Evolutionary conservation across 176 grass and related monocot species (phyloP).

Genomic region (Alloteropsis semialata): DNA sequence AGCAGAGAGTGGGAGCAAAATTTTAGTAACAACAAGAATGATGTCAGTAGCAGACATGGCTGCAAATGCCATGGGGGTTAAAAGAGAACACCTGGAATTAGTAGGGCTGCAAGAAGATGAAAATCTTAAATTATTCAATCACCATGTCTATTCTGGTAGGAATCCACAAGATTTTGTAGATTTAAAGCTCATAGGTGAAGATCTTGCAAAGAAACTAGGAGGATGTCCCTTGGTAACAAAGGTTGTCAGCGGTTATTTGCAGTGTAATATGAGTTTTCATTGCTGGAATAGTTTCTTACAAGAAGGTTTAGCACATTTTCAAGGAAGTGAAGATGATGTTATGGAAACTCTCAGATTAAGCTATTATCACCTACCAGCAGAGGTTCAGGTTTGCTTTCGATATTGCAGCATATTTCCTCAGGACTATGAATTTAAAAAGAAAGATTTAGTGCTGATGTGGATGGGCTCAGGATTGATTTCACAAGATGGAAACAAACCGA

Average conservation of each 20-base stretch:
- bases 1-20: conserved; percentile 26
- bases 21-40: conserved; percentile 45
- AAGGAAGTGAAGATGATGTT: conserved; percentile 27
- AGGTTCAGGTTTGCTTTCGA: conserved; percentile 54
- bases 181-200: conserved; percentile 2
- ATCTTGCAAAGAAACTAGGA: conserved; percentile 32
- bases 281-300: conserved; percentile 43
- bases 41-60: conserved; percentile 20
- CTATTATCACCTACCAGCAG: conserved; percentile 35
- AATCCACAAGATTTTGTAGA: conserved; percentile 1
- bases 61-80: not conserved
- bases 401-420: conserved; percentile 53
- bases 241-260: conserved; percentile 33
- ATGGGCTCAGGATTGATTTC: conserved; percentile 42
- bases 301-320: not conserved
- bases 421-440: conserved; percentile 3
- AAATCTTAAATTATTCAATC: conserved; percentile 30
- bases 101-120: conserved; percentile 28
- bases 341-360: conserved; percentile 43
- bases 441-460: conserved; percentile 44
- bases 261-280: not conserved
- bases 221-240: conserved; percentile 63
- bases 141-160: conserved; percentile 21
- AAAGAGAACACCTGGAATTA: conserved; percentile 25
- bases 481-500: not conserved